Conservation (phyloP, 176 grass and related monocot genomes). For the Chrysopogon serrulatus region DNA sequence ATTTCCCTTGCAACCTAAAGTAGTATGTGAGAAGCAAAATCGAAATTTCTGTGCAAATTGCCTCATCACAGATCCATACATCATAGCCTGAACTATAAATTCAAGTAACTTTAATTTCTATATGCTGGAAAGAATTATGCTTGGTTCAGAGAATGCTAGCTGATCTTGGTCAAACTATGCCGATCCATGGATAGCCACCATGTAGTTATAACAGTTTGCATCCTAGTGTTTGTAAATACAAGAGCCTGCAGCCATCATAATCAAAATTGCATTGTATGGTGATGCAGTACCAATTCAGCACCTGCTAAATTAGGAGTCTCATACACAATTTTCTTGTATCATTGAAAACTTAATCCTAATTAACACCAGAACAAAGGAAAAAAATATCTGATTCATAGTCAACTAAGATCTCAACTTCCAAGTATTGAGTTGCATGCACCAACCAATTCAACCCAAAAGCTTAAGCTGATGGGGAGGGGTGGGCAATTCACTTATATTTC, state of each 20-base stretch:
- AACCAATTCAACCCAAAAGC: too few relatives aligned
- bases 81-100: slow-evolving; percentile 9
- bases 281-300: background rate
- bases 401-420: background rate
- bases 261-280: slow-evolving; percentile 7
- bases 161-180: background rate
- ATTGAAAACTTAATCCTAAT: background rate
- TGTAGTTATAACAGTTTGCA: slow-evolving; percentile 8
- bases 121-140: background rate
- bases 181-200: background rate
- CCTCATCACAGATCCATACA: background rate
- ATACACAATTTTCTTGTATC: background rate
- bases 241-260: background rate
- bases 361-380: background rate
- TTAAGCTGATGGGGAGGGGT: too few relatives aligned
- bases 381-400: background rate
- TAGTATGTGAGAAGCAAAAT: background rate
- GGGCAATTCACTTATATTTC: too few relatives aligned
- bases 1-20: slow-evolving; percentile 5
- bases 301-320: background rate
- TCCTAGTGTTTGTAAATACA: slow-evolving; percentile 5
- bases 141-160: background rate
- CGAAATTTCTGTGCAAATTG: background rate
- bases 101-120: background rate
- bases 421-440: too few relatives aligned